Evolutionary conservation across 208 protist species (phyloP).

Genomic region (Leishmania lainsoni): DNA sequence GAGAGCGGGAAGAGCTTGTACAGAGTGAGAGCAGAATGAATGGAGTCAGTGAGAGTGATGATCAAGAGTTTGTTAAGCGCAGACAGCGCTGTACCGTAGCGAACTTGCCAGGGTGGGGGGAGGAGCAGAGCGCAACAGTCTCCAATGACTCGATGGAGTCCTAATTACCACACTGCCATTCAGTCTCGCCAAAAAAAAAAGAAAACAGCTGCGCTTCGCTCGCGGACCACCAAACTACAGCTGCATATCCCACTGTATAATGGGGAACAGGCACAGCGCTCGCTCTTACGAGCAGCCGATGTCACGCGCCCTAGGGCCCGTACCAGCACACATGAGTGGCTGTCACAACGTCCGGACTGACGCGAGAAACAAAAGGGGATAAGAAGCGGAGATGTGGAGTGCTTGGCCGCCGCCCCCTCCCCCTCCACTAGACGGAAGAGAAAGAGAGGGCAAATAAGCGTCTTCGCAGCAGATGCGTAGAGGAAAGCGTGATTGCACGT

Average conservation of each 20-base stretch:
- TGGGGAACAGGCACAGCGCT: neutral
- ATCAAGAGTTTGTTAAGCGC: neutral
- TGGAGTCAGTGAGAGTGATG: neutral
- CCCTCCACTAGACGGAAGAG: neutral
- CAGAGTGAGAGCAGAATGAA: neutral
- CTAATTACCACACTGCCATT: neutral
- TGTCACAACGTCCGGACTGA: neutral
- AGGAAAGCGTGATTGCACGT: neutral
- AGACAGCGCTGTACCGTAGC: neutral
- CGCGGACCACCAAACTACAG: neutral
- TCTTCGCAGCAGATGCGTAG: neutral
- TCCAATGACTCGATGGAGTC: too few species aligned
- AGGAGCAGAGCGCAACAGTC: neutral
- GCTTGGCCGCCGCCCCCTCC: neutral
- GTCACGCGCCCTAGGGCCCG: neutral
- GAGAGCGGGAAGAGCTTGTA: neutral
- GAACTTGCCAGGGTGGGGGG: neutral
- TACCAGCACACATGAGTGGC: neutral
- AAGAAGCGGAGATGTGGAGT: neutral
- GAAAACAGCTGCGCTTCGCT: neutral
- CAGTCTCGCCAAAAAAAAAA: constrained; percentile 9
- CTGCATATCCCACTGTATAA: neutral
- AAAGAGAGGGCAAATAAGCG: neutral
- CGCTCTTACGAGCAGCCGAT: neutral
- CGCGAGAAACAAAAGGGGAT: neutral